A percentile compares a stretch with the other conserved stretches of the same genome.
phyloP scores from a whole-genome alignment of 2,329 filamentous ascomycete species.

The Cordyceps fumosorosea region DNA sequence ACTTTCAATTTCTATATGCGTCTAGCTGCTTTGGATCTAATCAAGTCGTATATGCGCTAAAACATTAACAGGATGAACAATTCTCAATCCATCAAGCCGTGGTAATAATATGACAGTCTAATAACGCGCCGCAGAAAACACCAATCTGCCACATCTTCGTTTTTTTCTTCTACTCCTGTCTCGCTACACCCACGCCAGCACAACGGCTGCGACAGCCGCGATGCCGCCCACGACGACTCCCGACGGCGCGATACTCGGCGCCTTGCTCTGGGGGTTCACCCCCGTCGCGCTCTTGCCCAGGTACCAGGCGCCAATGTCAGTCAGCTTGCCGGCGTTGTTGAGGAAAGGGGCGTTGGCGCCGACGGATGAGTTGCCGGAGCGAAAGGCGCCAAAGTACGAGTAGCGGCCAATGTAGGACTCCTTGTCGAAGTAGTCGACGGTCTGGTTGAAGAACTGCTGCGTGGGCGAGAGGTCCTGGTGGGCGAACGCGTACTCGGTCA shows the following conservation, averaged over 20 bases:
- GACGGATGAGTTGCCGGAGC: conserved; percentile 63
- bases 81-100: not conserved
- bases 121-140: not conserved
- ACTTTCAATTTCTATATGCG: not conserved
- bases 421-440: conserved; percentile 58
- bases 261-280: conserved; percentile 28
- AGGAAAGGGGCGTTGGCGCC: conserved; percentile 68
- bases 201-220: conserved; percentile 1
- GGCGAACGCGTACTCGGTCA: conserved; percentile 68
- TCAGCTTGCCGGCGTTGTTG: conserved; percentile 59
- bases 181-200: not conserved
- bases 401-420: conserved; percentile 55
- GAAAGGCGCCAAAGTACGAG: conserved; percentile 70
- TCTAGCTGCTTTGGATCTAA: not conserved
- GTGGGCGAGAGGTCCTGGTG: conserved; percentile 49
- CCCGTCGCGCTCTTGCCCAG: conserved; percentile 50
- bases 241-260: not conserved
- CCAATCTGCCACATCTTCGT: not conserved
- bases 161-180: not conserved
- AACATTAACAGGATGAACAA: not conserved
- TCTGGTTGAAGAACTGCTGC: conserved; percentile 62
- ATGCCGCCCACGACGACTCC: not conserved
- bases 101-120: not conserved
- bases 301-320: conserved; percentile 73
- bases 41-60: not conserved